A percentile compares a stretch with the other conserved stretches of the same genome.
These are phyloP conservation scores for Parsonsia alboflavescens DNA, from an alignment of 257 asterid species.

Conservation along the genomic window DNA sequence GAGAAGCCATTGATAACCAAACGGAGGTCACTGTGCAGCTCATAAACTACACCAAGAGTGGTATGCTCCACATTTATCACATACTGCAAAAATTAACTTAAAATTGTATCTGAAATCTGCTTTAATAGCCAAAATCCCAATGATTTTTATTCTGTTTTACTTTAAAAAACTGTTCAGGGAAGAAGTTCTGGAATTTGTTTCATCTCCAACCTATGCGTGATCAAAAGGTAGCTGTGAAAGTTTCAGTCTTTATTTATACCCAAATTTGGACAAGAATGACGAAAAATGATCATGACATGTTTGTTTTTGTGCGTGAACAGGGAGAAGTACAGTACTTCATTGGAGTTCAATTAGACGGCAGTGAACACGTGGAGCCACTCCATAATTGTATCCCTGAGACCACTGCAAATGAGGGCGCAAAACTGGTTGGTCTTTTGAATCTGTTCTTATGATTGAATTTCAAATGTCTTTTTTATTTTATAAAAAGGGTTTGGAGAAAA, in stretches of 20 bases:
- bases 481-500: not conserved
- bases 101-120: not conserved
- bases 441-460: not conserved
- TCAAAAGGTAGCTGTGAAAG: conserved; percentile 56
- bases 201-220: conserved; percentile 99
- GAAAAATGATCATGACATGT: not conserved
- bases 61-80: conserved; percentile 26
- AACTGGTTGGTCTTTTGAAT: conserved; percentile 40
- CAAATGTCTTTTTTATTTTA: too few relatives aligned
- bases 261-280: not conserved
- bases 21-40: conserved; percentile 96
- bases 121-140: not conserved
- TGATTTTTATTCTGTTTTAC: not conserved
- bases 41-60: conserved; percentile 93
- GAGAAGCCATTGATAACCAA: conserved; percentile 88
- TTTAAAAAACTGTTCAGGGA: conserved; percentile 40
- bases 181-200: conserved; percentile 96
- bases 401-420: conserved; percentile 69
- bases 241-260: not conserved
- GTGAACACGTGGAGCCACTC: conserved; percentile 91
- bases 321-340: conserved; percentile 98
- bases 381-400: conserved; percentile 80
- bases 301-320: conserved; percentile 31
- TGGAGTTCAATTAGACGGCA: conserved; percentile 97
- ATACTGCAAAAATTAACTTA: not conserved